Evolutionary conservation across 2,329 filamentous ascomycete genomes (phyloP), one percentile per base, ranked within the genome.

Genomic region (Alternaria sp.): DNA sequence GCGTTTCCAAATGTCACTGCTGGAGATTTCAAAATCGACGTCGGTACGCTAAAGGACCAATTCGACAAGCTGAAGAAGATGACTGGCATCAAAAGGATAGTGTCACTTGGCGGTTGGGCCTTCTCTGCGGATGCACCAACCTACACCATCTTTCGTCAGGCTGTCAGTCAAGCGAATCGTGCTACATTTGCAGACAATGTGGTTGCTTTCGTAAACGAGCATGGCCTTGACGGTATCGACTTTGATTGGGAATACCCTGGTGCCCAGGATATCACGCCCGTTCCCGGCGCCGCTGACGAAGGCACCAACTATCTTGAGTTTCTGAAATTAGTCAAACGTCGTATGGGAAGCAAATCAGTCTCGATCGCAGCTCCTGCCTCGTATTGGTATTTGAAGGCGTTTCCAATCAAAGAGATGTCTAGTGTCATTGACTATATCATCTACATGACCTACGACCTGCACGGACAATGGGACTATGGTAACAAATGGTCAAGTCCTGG

Each of bases 51-150:
- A 26, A 26, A 79, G 57, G 56, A 66, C 11, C 52, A 71, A 5
- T 81, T 82, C 58, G 70, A 70, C 36, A 56, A 26, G 20, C 41
- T 43, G 41, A 43, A 43, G 24, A 26, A 26, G 2, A 26, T 26
- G 28, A 11, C 28, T 30, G 8, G 9, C 28, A 11, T 30, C 28
- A 30, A 82, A 61, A 65, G 65, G 9, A 79, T 84, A 34, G 20
- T 84, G 6, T 79, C 80, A 1, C 79, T 84, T 60, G 81, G 82
- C 20, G 82, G 82, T 24, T 83, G 82, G 82, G 71, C 69, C 30
- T 79, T 79, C 59, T 82, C 79, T 0, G 82, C 81, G 0, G 68
- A 72, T 1, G 67, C 75, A 0, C 66, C 59, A 6, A 80, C 79
- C 0, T 82, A 76, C 58, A 51, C 61, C 22, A 78, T 82, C 28